Evolutionary conservation across 257 asterid genomes (phyloP), one percentile per base, ranked within the genome.

Genomic region (Solanum lignicaule): DNA sequence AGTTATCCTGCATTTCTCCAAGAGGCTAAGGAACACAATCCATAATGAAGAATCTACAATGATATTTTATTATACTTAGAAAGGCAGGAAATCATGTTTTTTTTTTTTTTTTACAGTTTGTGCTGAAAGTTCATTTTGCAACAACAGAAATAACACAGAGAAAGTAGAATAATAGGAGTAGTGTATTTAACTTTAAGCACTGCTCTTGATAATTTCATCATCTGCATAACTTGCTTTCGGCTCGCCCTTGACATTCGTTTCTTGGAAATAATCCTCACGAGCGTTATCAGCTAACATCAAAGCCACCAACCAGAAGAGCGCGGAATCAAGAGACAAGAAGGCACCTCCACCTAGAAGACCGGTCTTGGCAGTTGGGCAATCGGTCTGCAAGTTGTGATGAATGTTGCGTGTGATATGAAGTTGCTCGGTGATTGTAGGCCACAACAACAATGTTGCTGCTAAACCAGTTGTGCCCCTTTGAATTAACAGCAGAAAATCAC

Each of bases 271-370:
- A 89, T 96, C 99, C 69, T 93, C 92, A 13, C 99, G 98, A 33
- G 94, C 94, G 66, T 96, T 96, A 87, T 92, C 92, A 0, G 95
- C 99, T 88, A 96, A 90, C 99, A 97, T 96, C 91, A 97, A 85
- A 0, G 98, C 92, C 18, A 97, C 98, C 92, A 97, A 87, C 95
- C 98, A 97, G 92, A 97, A 93, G 52, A 97, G 98, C 87, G 94
- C 90, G 0, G 99, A 91, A 86, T 97, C 98, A 2, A 97, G 95
- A 16, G 99, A 93, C 9, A 97, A 91, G 86, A 97, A 96, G 4
- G 99, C 99, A n/a, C 99, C 99, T 65, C 99, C 99, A 2, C 99
- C 99, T 5, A 97, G 93, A 91, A 97, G 93, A 36, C 99, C 99
- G 0, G 99, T 95, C 94, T 97, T 96, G 87, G 99, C 99, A n/a